Conservation (phyloP, 306 rosid species). For the Vigna trinervia region DNA sequence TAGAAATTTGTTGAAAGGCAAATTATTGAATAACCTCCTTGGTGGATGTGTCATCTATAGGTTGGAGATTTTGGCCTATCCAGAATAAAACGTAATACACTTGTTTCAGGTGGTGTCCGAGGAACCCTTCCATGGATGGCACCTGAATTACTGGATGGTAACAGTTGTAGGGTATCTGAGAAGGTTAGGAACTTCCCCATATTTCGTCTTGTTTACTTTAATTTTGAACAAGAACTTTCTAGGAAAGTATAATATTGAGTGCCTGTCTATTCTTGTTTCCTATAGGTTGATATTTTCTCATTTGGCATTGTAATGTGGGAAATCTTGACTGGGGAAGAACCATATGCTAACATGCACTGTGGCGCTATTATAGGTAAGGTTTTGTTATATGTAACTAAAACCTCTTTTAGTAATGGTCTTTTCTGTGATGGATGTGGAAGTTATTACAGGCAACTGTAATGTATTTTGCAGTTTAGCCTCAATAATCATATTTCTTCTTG, state of each 20-base stretch:
- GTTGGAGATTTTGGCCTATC: slow-evolving; percentile 96
- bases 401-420: slow-evolving; percentile 6
- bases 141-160: slow-evolving; percentile 85
- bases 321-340: slow-evolving; percentile 94
- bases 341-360: slow-evolving; percentile 92
- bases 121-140: slow-evolving; percentile 99
- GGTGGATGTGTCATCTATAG: slow-evolving; percentile 52
- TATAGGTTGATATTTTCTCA: slow-evolving; percentile 90
- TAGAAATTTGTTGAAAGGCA: slow-evolving; percentile 8
- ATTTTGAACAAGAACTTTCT: slow-evolving; percentile 17
- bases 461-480: not conserved
- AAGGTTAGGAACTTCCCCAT: slow-evolving; percentile 64
- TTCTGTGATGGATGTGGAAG: slow-evolving; percentile 20
- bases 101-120: slow-evolving; percentile 92
- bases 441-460: slow-evolving; percentile 2
- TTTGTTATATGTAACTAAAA: not conserved
- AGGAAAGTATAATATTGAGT: slow-evolving; percentile 23
- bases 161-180: slow-evolving; percentile 84
- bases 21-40: slow-evolving; percentile 35
- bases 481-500: not conserved
- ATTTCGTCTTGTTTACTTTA: slow-evolving; percentile 1
- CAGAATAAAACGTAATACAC: slow-evolving; percentile 85
- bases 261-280: slow-evolving; percentile 20
- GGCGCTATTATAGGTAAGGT: slow-evolving; percentile 90
- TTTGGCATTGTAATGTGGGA: slow-evolving; percentile 97